A percentile compares a stretch with the other conserved stretches of the same genome.
phyloP scores from a whole-genome alignment of 2,329 filamentous ascomycete genomes.

The Endocalyx cinctus region DNA sequence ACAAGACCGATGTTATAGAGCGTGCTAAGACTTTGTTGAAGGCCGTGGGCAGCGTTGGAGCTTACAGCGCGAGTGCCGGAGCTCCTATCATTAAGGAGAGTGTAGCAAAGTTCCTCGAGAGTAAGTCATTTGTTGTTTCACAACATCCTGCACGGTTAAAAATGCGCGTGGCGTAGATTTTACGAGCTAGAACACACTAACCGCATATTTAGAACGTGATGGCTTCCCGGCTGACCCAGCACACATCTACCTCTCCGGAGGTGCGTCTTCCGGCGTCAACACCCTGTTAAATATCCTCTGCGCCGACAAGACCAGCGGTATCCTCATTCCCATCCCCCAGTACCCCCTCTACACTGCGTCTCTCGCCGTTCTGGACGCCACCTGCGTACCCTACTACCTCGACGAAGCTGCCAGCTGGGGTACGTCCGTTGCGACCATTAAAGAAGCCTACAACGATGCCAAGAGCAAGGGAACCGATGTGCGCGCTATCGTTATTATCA shows the following conservation, averaged over 20 bases:
- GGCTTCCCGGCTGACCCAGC: conserved; percentile 77
- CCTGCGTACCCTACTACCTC: conserved; percentile 87
- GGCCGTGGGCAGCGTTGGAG: conserved; percentile 85
- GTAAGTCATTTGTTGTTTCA: too few relatives aligned
- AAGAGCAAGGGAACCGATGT: conserved; percentile 76
- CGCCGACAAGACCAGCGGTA: conserved; percentile 68
- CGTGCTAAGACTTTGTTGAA: conserved; percentile 76
- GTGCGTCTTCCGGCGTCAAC: conserved; percentile 92
- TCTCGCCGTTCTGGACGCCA: conserved; percentile 77
- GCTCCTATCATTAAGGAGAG: conserved; percentile 82
- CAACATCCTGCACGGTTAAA: too few relatives aligned
- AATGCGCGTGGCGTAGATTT: too few relatives aligned
- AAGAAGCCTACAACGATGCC: conserved; percentile 67
- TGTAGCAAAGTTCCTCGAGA: conserved; percentile 87
- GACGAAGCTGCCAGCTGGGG: conserved; percentile 85
- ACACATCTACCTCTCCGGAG: conserved; percentile 85
- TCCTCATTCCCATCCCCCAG: conserved; percentile 93
- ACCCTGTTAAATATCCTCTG: conserved; percentile 89
- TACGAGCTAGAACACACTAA: too few relatives aligned
- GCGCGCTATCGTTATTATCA: conserved; percentile 93
- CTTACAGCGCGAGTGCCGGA: conserved; percentile 93
- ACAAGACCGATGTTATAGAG: conserved; percentile 84
- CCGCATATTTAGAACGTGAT: conserved; percentile 73
- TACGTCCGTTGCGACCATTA: conserved; percentile 78
- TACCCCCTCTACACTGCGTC: conserved; percentile 97